Evolutionary conservation across 2,329 filamentous ascomycete genomes (phyloP), one percentile per base, ranked within the genome.

Genomic region (Botrytis fragariae): DNA sequence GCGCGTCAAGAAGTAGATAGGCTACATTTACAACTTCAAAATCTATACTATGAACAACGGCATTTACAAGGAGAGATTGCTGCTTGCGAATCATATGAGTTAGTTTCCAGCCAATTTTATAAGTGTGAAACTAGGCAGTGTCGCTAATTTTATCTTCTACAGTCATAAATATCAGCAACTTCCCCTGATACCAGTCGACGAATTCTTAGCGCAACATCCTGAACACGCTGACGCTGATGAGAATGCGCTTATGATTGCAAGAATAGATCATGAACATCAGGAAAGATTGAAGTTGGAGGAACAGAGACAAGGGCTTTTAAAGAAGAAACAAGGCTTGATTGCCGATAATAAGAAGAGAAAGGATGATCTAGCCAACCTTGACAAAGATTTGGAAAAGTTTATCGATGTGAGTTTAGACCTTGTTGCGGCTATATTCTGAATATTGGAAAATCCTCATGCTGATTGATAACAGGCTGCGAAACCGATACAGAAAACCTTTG

Each of bases 11-110:
- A 97, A 83, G 94, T 98, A 76, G 96, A 99, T 81, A 90, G 91
- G 68, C 86, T 99, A 75, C 95, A 98, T 81, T 87, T 99, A 54
- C 93, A 97, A 80, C 87, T 99, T 72, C 95, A 98, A 83, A 99
- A 99, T 80, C 85, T 99, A 12, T 97, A 96, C 82, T 99, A 99
- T 81, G 95, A 99, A 83, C 95, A 98, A 84, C 87, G 93, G 72
- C 94, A 98, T 82, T 85, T 99, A 72, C 90, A 93, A 76, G 93
- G 93, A 67, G 96, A 99, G 83, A 98, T 99, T 75, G 86, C 89
- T 0, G 94, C 93, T 14, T 98, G 96, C 82, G 93, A 97, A 81
- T 92, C 91, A 69, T 98, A 97, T 79, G 93, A 97, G 94, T 97
- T 84, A 75, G 93, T 88, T 20, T n/a, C 25, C 68, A 42, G 2